A percentile compares a stretch with the other conserved stretches of the same genome.
phyloP scores from a whole-genome alignment of 805 yeast species.

The Wickerhamiella domercqiae region DNA sequence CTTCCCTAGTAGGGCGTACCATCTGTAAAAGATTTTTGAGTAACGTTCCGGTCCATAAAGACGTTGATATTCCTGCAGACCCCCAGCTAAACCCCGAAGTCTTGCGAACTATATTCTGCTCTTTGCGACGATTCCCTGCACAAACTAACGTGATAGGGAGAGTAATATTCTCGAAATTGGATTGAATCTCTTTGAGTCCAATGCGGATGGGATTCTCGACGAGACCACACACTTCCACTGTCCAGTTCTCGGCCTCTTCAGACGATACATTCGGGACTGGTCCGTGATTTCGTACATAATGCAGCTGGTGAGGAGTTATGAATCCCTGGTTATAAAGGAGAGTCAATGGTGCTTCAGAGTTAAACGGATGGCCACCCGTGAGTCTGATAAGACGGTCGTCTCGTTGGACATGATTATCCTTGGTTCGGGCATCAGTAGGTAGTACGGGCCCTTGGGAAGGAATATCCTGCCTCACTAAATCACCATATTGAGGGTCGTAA shows the following conservation, averaged over 20 bases:
- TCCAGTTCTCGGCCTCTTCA: slow-evolving; percentile 21
- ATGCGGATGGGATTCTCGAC: slow-evolving; percentile 22
- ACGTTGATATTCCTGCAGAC: slow-evolving; percentile 24
- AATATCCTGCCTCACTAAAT: slow-evolving; percentile 7
- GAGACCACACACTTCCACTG: slow-evolving; percentile 21
- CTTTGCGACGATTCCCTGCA: slow-evolving; percentile 27
- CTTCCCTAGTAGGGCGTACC: slow-evolving; percentile 21
- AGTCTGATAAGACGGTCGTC: slow-evolving; percentile 21
- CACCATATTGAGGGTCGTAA: not conserved
- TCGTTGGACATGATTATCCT: slow-evolving; percentile 23
- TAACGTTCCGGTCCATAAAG: slow-evolving; percentile 26
- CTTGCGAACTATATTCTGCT: slow-evolving; percentile 25
- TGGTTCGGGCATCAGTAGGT: slow-evolving; percentile 20
- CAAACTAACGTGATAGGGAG: slow-evolving; percentile 26
- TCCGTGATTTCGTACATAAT: slow-evolving; percentile 27
- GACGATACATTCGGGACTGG: slow-evolving; percentile 20
- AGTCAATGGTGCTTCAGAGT: slow-evolving; percentile 23
- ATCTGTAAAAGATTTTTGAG: slow-evolving; percentile 20
- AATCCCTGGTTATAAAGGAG: slow-evolving; percentile 22
- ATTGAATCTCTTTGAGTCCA: slow-evolving; percentile 18
- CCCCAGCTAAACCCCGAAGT: slow-evolving; percentile 28
- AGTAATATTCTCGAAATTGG: slow-evolving; percentile 21
- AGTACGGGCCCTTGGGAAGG: slow-evolving; percentile 12
- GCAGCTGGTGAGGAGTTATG: slow-evolving; percentile 23
- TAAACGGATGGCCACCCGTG: slow-evolving; percentile 26